Evolutionary conservation across 1,139 yeast species (phyloP).

Genomic region (Scheffersomyces segobiensis): DNA sequence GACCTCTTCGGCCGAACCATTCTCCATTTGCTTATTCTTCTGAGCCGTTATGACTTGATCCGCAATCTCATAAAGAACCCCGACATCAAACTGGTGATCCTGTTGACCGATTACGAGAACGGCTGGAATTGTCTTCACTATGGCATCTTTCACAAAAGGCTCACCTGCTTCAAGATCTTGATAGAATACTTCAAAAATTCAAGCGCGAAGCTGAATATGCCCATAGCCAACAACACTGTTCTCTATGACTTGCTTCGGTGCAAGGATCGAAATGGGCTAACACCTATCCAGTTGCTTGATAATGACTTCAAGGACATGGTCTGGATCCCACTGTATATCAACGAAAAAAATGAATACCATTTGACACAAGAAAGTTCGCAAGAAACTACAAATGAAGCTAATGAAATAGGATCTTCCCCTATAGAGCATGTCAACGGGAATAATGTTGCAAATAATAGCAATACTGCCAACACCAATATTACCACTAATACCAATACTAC

Average conservation of each 20-base stretch:
- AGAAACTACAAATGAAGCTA: neutral
- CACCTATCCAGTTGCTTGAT: constrained; percentile 60
- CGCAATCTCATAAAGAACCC: constrained; percentile 48
- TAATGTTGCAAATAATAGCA: neutral
- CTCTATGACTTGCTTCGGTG: constrained; percentile 44
- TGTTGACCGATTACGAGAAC: constrained; percentile 65
- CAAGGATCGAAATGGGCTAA: constrained; percentile 66
- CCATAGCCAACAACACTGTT: constrained; percentile 18
- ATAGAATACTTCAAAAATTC: constrained; percentile 31
- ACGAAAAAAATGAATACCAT: constrained; percentile 27
- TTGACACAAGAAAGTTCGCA: constrained; percentile 7
- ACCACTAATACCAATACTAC: neutral
- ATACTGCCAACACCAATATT: neutral
- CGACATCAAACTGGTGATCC: constrained; percentile 35
- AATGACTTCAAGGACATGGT: constrained; percentile 42
- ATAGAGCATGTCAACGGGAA: neutral
- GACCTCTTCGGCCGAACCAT: constrained; percentile 78
- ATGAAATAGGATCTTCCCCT: neutral
- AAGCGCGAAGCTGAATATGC: constrained; percentile 12
- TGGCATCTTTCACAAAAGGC: constrained; percentile 59
- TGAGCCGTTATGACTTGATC: constrained; percentile 51
- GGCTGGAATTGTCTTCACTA: constrained; percentile 85
- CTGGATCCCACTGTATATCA: constrained; percentile 49
- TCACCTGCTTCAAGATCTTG: constrained; percentile 55
- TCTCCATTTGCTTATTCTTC: constrained; percentile 56